These are phyloP conservation scores for Colletotrichum musicola DNA, from an alignment of 2,329 filamentous ascomycete species.

Conservation along the genomic window DNA sequence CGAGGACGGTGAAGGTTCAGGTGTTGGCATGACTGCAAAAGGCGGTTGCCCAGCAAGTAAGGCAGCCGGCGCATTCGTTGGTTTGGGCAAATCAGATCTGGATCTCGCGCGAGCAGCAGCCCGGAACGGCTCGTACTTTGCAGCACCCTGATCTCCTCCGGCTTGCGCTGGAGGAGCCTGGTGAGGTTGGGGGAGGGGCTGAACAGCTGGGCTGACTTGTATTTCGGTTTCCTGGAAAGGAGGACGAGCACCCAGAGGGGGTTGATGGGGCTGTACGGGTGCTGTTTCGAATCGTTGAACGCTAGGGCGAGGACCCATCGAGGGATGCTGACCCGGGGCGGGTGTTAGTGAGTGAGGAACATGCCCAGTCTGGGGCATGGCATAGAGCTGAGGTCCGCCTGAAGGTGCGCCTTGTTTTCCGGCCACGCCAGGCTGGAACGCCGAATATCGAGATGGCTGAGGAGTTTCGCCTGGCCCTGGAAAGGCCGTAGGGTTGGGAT, in stretches of 20 bases:
- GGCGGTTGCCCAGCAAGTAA: neutral
- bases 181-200: conserved; percentile 12
- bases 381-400: neutral
- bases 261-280: neutral
- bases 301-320: conserved; percentile 7
- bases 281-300: conserved; percentile 28
- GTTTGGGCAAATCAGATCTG: neutral
- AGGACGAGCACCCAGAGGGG: neutral
- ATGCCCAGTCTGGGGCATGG: neutral
- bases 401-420: neutral
- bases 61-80: neutral
- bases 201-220: neutral
- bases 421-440: conserved; percentile 14
- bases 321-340: neutral
- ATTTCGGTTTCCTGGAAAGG: neutral
- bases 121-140: neutral
- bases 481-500: neutral
- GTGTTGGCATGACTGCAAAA: neutral
- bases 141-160: neutral
- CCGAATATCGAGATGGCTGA: neutral
- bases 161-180: conserved; percentile 13
- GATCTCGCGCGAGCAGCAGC: conserved; percentile 3
- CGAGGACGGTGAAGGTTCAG: neutral
- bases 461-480: neutral
- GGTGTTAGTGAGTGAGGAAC: conserved; percentile 8